Base-by-base conservation (phyloP, 2,329 filamentous ascomycete genomes). In the Didymella glomerata region DNA sequence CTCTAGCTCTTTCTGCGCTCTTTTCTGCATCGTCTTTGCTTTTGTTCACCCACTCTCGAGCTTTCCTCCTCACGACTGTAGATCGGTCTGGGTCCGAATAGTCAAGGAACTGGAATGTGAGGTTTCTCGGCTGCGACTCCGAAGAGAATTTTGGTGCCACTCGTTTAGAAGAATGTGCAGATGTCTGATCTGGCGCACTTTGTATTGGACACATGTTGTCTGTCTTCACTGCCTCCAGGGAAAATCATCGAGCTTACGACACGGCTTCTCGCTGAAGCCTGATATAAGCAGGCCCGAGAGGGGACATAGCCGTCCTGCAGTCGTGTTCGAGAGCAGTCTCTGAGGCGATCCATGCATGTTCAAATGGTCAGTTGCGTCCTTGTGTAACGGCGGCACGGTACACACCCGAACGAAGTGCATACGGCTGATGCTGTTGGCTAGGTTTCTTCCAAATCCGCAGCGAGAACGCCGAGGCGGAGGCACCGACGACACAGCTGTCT, bases 371-470 rank as follows among this genome's bases (percentile, higher is more conserved):
- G 4, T n/a, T 16, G 34, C 40, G 40, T 9, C 1, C 2, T 25
- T 42, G 40, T 42, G 18, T 20, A 25, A 25, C 40, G 7, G 18
- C 22, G 11, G 40, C 22, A 25, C 40, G 40, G 38, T 22, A 25
- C 40, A 42, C 5, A 16, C 5, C 40, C 20, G 18, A 24, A 18
- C 9, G 16, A 24, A 14, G 13, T 9, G 36, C 20, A 41, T 9
- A 24, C 7, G 20, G 38, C 76, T 38, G 34, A 18, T 10, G n/a
- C 16, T 18, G n/a, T 38, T 18, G 34, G 16, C 5, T 11, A 38
- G 2, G 7, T 38, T 18, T 38, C 34, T 36, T 18, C 2, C 16
- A 4, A 10, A 18, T 9, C 34, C 8, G 34, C 6, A n/a, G 16
- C 16, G 3, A 6, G 14, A 32, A n/a, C 32, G 32, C 32, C 14